These are phyloP conservation scores for Suhomyces anneliseae DNA, from an alignment of 1,139 yeast species.

Conservation along the genomic window DNA sequence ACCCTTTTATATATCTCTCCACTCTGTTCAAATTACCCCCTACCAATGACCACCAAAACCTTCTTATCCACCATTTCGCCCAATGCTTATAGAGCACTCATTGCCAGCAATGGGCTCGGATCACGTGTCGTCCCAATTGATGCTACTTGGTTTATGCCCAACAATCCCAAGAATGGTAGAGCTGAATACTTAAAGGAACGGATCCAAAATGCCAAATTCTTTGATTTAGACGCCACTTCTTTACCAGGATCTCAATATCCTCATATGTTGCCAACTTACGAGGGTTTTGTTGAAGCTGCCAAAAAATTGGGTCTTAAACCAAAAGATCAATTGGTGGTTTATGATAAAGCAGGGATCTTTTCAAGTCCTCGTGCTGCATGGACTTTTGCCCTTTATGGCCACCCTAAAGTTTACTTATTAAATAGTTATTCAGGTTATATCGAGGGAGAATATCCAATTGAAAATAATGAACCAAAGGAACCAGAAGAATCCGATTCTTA, in stretches of 20 bases:
- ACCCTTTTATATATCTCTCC: too few relatives aligned
- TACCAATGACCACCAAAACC: slow-evolving; percentile 7
- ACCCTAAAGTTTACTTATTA: slow-evolving; percentile 60
- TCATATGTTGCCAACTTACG: slow-evolving; percentile 78
- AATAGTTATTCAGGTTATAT: slow-evolving; percentile 64
- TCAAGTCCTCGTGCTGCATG: slow-evolving; percentile 90
- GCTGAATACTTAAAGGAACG: slow-evolving; percentile 60
- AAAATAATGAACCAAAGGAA: slow-evolving; percentile 20
- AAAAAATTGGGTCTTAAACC: slow-evolving; percentile 45
- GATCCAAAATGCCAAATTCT: slow-evolving; percentile 67
- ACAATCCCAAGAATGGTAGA: slow-evolving; percentile 57
- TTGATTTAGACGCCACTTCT: slow-evolving; percentile 74
- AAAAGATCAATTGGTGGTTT: slow-evolving; percentile 69
- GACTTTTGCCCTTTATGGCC: slow-evolving; percentile 82
- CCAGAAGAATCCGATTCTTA: slow-evolving; percentile 15
- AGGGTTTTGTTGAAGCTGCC: slow-evolving; percentile 55
- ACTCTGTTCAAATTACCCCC: background rate
- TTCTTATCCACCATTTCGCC: slow-evolving; percentile 19
- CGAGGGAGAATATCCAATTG: slow-evolving; percentile 25
- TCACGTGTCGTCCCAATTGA: slow-evolving; percentile 68
- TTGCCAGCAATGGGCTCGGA: slow-evolving; percentile 16
- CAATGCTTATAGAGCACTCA: slow-evolving; percentile 20
- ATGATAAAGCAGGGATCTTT: slow-evolving; percentile 82
- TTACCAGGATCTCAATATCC: slow-evolving; percentile 65
- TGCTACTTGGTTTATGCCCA: slow-evolving; percentile 93